These are phyloP conservation scores for Cucurbita argyrosperma DNA, from an alignment of 306 rosid species.

Conservation along the genomic window DNA sequence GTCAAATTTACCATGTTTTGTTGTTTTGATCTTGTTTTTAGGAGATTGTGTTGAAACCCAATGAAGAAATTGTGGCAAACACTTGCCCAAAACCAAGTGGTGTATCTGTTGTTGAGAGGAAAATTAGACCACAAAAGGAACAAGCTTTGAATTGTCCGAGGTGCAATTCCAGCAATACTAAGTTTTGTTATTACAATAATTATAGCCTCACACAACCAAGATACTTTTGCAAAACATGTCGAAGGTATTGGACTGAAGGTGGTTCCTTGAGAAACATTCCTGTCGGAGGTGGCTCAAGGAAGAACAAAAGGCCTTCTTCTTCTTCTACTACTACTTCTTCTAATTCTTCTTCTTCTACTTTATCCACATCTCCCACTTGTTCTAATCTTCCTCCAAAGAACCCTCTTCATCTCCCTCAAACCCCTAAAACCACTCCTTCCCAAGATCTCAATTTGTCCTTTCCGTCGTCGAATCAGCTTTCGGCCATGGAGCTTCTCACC, in stretches of 20 bases:
- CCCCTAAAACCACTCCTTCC: constrained; percentile 17
- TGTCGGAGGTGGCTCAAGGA: constrained; percentile 74
- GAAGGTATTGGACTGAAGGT: constrained; percentile 89
- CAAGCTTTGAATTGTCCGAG: constrained; percentile 70
- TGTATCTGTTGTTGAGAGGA: constrained; percentile 19
- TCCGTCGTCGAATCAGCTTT: constrained; percentile 17
- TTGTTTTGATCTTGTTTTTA: background rate
- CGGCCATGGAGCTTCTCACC: constrained; percentile 56
- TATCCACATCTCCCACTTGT: background rate
- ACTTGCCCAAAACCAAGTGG: constrained; percentile 22
- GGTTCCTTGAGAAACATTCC: constrained; percentile 80
- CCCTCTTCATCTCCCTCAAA: constrained; percentile 29
- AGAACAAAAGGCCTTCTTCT: constrained; percentile 52
- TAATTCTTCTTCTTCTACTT: no score
- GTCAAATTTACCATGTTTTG: background rate
- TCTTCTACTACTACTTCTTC: background rate
- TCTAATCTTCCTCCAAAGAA: constrained; percentile 12
- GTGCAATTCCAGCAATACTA: constrained; percentile 68
- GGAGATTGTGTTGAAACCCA: constrained; percentile 64
- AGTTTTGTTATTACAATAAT: constrained; percentile 82
- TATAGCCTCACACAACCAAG: constrained; percentile 78
- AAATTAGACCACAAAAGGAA: constrained; percentile 43
- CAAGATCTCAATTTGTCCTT: constrained; percentile 57
- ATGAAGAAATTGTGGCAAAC: constrained; percentile 34
- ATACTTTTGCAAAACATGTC: constrained; percentile 72